Base-by-base conservation (phyloP, 208 protist genomes). In the Leishmania lainsoni region DNA sequence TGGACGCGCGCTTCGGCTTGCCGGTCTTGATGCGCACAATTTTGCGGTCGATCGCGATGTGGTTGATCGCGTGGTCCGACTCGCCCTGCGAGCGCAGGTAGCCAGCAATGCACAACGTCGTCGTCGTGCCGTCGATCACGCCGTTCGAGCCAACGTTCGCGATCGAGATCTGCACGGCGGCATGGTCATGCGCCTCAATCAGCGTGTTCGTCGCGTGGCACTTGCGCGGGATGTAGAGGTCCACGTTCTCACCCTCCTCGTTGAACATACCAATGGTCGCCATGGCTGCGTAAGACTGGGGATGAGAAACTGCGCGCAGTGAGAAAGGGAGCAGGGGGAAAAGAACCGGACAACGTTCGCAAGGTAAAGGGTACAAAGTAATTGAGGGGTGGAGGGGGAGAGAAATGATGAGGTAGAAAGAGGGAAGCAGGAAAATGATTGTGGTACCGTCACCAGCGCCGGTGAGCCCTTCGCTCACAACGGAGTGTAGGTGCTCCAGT, bases 221-320 rank as follows among this genome's bases (percentile, higher is more conserved):
- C 92, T 99, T 99, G 87, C 98, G 93, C 74, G 98, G 98, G 86
- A 98, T 98, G 94, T 99, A 99, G 51, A 99, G 88, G 81, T 99
- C 98, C 78, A 99, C 93, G 76, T 94, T 97, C 71, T 93, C 86
- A 72, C 94, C 95, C 83, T 97, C 94, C 79, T 96, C 95, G 91
- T 99, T 99, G 90, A 91, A 89, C 42, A 88, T 96, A 84, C 94
- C 94, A 78, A 97, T 97, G 86, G 92, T 89, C 81, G 91, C 85
- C 93, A 97, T 97, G 83, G 75, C 79, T 89, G 82, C 52, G 29
- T 6, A 20, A 3, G 32, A 32, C 71, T 16, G 71, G n/a, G 26
- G 71, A 75, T 61, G 71, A 20, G n/a, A 56, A 75, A 32, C 26
- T 75, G 49, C 14, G 51, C 16, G 39, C 17, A 35, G 3, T 32